Evolutionary conservation across 1,284 basidiomycete species (phyloP).

Genomic region (Trichosporon sp.): DNA sequence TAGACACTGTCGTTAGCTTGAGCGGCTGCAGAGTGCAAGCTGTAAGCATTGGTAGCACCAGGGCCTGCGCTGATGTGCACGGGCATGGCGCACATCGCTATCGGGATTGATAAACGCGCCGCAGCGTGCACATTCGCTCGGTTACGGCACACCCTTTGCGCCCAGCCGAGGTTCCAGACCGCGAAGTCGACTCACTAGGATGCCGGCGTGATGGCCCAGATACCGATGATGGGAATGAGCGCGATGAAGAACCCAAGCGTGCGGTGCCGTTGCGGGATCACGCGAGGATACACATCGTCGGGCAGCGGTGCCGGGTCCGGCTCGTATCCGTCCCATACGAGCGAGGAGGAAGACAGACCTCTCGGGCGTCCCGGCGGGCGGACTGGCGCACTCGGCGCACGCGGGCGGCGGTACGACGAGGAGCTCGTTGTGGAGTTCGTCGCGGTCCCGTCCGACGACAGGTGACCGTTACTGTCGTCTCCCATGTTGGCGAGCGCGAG

Average conservation of each 20-base stretch:
- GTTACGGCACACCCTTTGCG: background rate
- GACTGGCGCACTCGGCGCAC: background rate
- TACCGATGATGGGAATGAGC: conserved; percentile 62
- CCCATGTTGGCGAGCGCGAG: conserved; percentile 5
- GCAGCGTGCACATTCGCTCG: background rate
- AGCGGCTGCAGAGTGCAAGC: no score
- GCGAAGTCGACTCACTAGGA: conserved; percentile 61
- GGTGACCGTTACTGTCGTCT: conserved; percentile 18
- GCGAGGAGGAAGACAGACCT: conserved; percentile 3
- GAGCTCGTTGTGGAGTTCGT: background rate
- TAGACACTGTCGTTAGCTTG: conserved; percentile 46
- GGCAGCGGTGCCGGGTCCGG: conserved; percentile 20
- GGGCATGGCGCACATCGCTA: background rate
- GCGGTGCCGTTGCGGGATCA: background rate
- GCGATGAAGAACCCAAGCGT: conserved; percentile 43
- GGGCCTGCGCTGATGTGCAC: background rate
- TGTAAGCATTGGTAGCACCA: no score
- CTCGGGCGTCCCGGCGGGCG: background rate
- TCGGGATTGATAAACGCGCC: background rate
- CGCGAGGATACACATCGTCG: conserved; percentile 24
- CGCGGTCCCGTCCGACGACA: conserved; percentile 1
- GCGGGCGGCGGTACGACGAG: background rate
- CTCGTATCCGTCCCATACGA: conserved; percentile 14
- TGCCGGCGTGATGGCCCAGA: conserved; percentile 71
- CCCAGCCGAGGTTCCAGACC: background rate